These are phyloP conservation scores for Aspergillus nomiae DNA, from an alignment of 2,329 filamentous ascomycete species.

Conservation along the genomic window DNA sequence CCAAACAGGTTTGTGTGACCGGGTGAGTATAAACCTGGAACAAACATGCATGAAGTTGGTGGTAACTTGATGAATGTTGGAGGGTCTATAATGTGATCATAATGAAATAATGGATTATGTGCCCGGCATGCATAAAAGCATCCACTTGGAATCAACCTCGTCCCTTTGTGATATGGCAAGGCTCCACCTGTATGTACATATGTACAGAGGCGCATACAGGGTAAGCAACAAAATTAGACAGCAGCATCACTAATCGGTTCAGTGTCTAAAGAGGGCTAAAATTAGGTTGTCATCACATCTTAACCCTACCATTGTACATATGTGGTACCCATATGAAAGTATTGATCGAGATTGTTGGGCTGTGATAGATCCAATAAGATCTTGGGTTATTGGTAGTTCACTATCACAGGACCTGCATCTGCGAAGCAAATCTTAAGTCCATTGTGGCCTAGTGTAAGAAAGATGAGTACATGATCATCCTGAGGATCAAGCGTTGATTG, in stretches of 20 bases:
- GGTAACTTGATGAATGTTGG: not conserved
- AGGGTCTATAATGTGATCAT: not conserved
- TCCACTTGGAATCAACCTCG: not conserved
- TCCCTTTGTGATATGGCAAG: not conserved
- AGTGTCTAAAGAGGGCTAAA: not conserved
- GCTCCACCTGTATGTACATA: not conserved
- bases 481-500: not conserved
- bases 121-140: not conserved
- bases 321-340: not conserved
- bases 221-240: not conserved
- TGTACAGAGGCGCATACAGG: not conserved
- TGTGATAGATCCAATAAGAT: not conserved
- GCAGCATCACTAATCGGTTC: not conserved
- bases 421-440: not conserved
- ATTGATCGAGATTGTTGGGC: not conserved
- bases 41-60: not conserved
- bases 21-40: not conserved
- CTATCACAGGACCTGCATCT: slow-evolving; percentile 1
- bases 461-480: not conserved
- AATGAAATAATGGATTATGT: slow-evolving; percentile 3
- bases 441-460: not conserved
- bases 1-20: slow-evolving; percentile 5
- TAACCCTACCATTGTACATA: not conserved
- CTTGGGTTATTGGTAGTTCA: not conserved
- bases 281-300: not conserved